A percentile compares a stretch with the other conserved stretches of the same genome.
Conservation (phyloP, 2,329 filamentous ascomycete species). For the Bipolaris cookei region DNA sequence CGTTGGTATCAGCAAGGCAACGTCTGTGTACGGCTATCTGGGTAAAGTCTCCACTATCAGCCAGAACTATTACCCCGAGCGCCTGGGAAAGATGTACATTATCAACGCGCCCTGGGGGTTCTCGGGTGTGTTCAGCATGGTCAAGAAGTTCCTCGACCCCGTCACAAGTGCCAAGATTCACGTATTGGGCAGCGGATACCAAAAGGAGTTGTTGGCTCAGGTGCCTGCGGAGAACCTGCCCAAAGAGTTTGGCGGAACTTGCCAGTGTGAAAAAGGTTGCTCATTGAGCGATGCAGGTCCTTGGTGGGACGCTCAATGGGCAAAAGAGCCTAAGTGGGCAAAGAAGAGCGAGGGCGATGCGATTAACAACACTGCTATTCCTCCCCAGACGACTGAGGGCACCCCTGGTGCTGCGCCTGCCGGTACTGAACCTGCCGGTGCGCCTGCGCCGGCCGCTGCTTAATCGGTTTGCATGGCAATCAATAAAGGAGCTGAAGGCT, state of each 20-base stretch:
- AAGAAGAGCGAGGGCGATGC: slow-evolving; percentile 44
- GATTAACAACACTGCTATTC: slow-evolving; percentile 43
- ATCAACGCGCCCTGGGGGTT: slow-evolving; percentile 99
- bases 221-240: slow-evolving; percentile 90
- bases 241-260: slow-evolving; percentile 81
- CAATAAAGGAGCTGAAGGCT: neutral
- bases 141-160: slow-evolving; percentile 95
- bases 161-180: slow-evolving; percentile 97
- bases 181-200: slow-evolving; percentile 80
- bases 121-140: slow-evolving; percentile 78
- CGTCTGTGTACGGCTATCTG: slow-evolving; percentile 87
- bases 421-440: slow-evolving; percentile 20
- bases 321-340: slow-evolving; percentile 62
- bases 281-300: slow-evolving; percentile 86
- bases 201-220: slow-evolving; percentile 83
- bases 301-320: slow-evolving; percentile 77
- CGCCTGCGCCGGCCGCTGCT: slow-evolving; percentile 50
- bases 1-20: slow-evolving; percentile 80
- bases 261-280: slow-evolving; percentile 83
- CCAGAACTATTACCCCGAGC: slow-evolving; percentile 99
- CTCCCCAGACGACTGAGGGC: slow-evolving; percentile 36
- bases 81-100: slow-evolving; percentile 91
- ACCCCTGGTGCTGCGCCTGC: slow-evolving; percentile 25
- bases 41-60: slow-evolving; percentile 84
- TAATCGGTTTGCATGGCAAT: neutral